These are phyloP conservation scores for Globisporangium cystogenes DNA, from an alignment of 352 stramenopile genomes.

Conservation along the genomic window DNA sequence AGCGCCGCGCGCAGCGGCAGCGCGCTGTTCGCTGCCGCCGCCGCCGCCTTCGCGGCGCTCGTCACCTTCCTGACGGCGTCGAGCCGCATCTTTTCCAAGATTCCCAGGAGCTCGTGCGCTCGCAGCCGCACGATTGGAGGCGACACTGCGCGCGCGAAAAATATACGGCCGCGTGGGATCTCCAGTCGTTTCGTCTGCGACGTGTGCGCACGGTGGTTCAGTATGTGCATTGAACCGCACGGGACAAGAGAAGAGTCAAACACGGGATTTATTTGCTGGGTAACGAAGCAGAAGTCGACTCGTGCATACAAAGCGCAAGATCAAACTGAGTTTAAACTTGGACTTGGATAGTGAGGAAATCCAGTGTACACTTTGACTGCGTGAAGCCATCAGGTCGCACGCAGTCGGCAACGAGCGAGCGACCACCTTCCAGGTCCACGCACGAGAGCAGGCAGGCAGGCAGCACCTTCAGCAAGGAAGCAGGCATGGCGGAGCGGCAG, in stretches of 20 bases:
- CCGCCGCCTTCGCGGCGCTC: conserved; percentile 24
- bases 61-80: conserved; percentile 37
- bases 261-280: neutral
- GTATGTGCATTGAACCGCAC: neutral
- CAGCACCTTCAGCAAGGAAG: neutral
- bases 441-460: neutral
- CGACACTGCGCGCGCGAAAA: neutral
- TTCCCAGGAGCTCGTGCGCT: conserved; percentile 10
- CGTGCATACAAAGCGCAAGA: neutral
- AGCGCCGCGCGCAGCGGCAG: conserved; percentile 34
- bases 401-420: neutral
- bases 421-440: too few relatives aligned
- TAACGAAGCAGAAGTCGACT: neutral
- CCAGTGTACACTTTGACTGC: neutral
- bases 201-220: conserved; percentile 6
- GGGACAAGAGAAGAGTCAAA: neutral
- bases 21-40: conserved; percentile 8
- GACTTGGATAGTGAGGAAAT: neutral
- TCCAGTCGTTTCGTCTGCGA: conserved; percentile 4
- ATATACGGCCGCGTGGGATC: conserved; percentile 2
- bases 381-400: neutral
- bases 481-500: conserved; percentile 51
- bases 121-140: conserved; percentile 3
- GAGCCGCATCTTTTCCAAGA: conserved; percentile 46
- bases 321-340: neutral